phyloP scores from a whole-genome alignment of 192 early-diverging fungal species.

The Backusella liffmaniae region DNA sequence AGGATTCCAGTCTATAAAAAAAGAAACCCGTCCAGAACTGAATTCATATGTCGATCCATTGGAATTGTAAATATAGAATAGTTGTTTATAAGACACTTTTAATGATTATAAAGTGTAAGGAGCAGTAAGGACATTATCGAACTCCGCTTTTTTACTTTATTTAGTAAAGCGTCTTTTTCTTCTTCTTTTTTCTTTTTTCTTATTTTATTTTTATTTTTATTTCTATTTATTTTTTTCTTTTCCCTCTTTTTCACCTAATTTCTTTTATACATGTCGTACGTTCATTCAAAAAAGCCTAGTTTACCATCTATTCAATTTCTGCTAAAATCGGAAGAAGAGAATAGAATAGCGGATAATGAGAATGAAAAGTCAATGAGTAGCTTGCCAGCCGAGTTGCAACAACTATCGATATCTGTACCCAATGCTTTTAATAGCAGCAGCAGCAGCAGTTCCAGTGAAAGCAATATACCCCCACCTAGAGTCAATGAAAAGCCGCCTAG shows the following conservation, averaged over 20 bases:
- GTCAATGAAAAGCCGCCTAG: slow-evolving; percentile 7
- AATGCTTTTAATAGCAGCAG: neutral
- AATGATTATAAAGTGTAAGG: slow-evolving; percentile 1
- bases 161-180: slow-evolving; percentile 7
- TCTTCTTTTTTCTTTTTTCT: neutral
- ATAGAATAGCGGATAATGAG: neutral
- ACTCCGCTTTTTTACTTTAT: slow-evolving; percentile 3
- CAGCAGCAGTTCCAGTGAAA: neutral
- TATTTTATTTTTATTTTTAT: slow-evolving; percentile 1
- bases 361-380: slow-evolving; percentile 1
- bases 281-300: slow-evolving; percentile 5
- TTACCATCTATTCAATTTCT: slow-evolving; percentile 22
- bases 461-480: neutral
- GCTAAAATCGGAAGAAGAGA: neutral
- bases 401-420: slow-evolving; percentile 9
- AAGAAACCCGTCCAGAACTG: neutral
- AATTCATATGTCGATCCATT: slow-evolving; percentile 6
- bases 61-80: slow-evolving; percentile 7
- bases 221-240: neutral
- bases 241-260: neutral
- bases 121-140: neutral
- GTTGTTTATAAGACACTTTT: slow-evolving; percentile 2
- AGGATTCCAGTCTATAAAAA: neutral
- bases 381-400: slow-evolving; percentile 18
- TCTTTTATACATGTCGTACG: neutral